A percentile compares a stretch with the other conserved stretches of the same genome.
Evolutionary conservation across 441 rosid species (phyloP).

Genomic region (Flueggea neowawraea): DNA sequence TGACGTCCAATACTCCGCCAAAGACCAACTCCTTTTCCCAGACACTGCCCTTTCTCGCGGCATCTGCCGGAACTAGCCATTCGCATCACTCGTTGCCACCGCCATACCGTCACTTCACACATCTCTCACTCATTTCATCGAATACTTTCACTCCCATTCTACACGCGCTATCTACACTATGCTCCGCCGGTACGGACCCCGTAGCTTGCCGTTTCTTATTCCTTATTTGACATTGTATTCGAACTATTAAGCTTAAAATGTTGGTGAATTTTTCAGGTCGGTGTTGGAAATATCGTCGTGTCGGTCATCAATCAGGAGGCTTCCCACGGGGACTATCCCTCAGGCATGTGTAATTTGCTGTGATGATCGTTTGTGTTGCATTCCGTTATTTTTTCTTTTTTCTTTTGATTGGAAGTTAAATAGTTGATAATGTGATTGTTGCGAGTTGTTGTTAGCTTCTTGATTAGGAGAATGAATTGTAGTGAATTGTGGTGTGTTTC

Average conservation of each 20-base stretch:
- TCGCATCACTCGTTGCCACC: too few relatives aligned
- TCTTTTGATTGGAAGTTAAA: too few relatives aligned
- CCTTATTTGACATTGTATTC: background rate
- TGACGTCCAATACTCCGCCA: too few relatives aligned
- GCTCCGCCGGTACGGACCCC: constrained; percentile 33
- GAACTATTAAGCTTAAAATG: background rate
- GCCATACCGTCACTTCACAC: background rate
- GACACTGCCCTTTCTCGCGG: too few relatives aligned
- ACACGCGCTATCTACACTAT: constrained; percentile 14
- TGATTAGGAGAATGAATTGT: too few relatives aligned
- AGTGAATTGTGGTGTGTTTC: too few relatives aligned
- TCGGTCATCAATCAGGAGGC: constrained; percentile 38
- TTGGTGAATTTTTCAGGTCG: constrained; percentile 41
- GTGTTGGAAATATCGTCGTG: constrained; percentile 56
- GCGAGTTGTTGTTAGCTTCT: too few relatives aligned
- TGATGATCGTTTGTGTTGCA: too few relatives aligned
- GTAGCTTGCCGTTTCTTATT: background rate
- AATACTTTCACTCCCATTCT: constrained; percentile 15
- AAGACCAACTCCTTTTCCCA: too few relatives aligned
- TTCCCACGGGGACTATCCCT: constrained; percentile 42
- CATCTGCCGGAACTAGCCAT: too few relatives aligned
- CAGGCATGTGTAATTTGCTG: constrained; percentile 37
- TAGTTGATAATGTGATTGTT: too few relatives aligned
- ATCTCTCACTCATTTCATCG: constrained; percentile 21
- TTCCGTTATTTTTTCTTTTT: too few relatives aligned